These are phyloP conservation scores for Tolypocladium tropicale DNA, from an alignment of 2,329 filamentous ascomycete species.

Conservation along the genomic window DNA sequence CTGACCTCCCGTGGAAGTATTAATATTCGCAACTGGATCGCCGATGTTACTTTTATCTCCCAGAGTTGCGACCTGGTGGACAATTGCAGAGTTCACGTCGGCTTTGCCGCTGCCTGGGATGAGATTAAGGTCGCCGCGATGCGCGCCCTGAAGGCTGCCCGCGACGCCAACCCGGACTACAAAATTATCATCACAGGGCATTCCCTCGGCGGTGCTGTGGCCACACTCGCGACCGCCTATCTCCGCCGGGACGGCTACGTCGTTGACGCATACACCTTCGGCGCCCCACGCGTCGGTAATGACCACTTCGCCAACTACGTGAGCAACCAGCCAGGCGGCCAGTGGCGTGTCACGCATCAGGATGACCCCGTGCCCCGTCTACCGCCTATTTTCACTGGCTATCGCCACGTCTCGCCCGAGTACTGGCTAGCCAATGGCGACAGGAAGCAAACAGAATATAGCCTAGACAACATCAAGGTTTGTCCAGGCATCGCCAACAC, in stretches of 20 bases:
- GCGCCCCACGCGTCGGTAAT: conserved; percentile 56
- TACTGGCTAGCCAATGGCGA: conserved; percentile 45
- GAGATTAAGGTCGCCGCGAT: conserved; percentile 37
- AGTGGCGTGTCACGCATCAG: conserved; percentile 56
- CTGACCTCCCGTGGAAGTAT: conserved; percentile 49
- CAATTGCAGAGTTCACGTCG: conserved; percentile 43
- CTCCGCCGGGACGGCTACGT: conserved; percentile 37
- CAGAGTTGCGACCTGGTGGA: conserved; percentile 16
- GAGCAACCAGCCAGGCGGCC: conserved; percentile 36
- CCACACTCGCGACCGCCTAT: conserved; percentile 46
- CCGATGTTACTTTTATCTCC: conserved; percentile 32
- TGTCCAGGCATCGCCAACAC: conserved; percentile 38
- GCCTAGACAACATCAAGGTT: conserved; percentile 28
- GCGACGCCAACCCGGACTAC: conserved; percentile 37
- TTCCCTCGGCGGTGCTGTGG: conserved; percentile 57
- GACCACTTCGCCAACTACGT: conserved; percentile 42
- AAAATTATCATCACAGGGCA: conserved; percentile 53
- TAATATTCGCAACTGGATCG: conserved; percentile 51
- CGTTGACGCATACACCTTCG: conserved; percentile 54
- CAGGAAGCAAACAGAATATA: conserved; percentile 23
- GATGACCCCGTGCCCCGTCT: conserved; percentile 60
- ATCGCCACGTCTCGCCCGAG: conserved; percentile 59
- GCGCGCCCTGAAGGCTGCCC: conserved; percentile 31
- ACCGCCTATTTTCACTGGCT: conserved; percentile 50
- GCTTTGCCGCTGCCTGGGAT: conserved; percentile 49